Evolutionary conservation across 1,139 yeast genomes (phyloP), one percentile per base, ranked within the genome.

Genomic region (Magnusiomyces starmeri): DNA sequence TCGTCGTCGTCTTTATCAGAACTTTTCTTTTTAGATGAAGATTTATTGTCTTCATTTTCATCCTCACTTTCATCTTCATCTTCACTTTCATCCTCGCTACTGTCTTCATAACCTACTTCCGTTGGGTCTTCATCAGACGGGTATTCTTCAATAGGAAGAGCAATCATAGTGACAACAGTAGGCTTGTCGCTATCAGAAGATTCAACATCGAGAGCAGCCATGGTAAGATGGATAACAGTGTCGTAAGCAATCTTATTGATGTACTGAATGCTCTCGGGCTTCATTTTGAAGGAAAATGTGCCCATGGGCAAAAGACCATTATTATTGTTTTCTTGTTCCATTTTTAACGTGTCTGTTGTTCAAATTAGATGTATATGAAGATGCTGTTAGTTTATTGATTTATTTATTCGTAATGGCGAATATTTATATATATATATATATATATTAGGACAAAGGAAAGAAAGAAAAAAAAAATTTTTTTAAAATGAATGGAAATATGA

Each of bases 171-270:
- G 46, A 54, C 46, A 49, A 51, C 44, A 18, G 52, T 50, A 35
- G 52, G 57, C 45, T 39, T 37, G 53, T 75, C 79, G 65, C 86
- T 86, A 65, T 86, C 94, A 21, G 45, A 47, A 35, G 50, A 44
- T 10, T 37, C 50, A 58, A 96, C 95, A 72, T 92, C 97, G 65
- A 92, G 77, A 55, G 98, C 95, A 61, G 97, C 98, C 78, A 92
- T 79, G 54, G 97, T 90, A 65, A 92, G 70, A 72, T 95, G 85
- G 62, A 92, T 81, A 60, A 86, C 84, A 51, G 27, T 21, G 20
- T 40, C 43, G 22, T 24, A 41, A 3, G 22, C 42, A 12, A 97
- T 96, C 57, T 85, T 95, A 54, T 83, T 85, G 60, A 83, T 85
- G 66, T 85, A 81, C 58, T 97, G 96, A 56, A 90, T 89, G 49